phyloP scores from a whole-genome alignment of 2,329 filamentous ascomycete species.

The Ophiocordyceps polyrhachis-furcata region DNA sequence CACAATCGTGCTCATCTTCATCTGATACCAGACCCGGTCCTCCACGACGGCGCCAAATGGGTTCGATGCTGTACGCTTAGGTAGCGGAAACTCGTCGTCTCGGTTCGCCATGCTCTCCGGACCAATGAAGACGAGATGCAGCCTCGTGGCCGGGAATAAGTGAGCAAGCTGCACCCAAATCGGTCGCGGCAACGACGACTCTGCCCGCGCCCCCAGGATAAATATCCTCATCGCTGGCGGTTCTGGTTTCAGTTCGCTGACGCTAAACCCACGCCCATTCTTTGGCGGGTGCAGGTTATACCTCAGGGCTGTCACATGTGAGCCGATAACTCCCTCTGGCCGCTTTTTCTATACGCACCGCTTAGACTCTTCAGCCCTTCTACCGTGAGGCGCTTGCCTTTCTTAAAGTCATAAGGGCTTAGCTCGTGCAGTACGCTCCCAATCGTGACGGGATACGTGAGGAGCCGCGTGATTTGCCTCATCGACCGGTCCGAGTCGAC shows the following conservation, averaged over 20 bases:
- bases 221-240: constrained; percentile 84
- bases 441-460: constrained; percentile 88
- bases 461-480: constrained; percentile 77
- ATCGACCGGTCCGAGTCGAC: constrained; percentile 81
- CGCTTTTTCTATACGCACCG: constrained; percentile 36
- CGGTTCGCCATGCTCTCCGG: constrained; percentile 93
- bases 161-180: constrained; percentile 90
- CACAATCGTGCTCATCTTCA: constrained; percentile 96
- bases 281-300: constrained; percentile 85
- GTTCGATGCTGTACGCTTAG: constrained; percentile 65
- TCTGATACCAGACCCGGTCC: constrained; percentile 66
- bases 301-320: constrained; percentile 45
- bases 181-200: constrained; percentile 84
- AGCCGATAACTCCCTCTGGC: background rate
- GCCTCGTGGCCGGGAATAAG: constrained; percentile 78
- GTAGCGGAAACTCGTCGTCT: constrained; percentile 80
- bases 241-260: constrained; percentile 65
- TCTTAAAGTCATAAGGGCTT: constrained; percentile 72
- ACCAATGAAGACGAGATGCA: constrained; percentile 88
- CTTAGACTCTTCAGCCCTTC: constrained; percentile 90
- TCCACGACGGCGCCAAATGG: constrained; percentile 91
- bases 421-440: constrained; percentile 85
- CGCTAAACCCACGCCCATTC: constrained; percentile 51
- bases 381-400: constrained; percentile 55
- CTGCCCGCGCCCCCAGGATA: constrained; percentile 85